Base-by-base conservation (phyloP, 306 rosid genomes). In the Citrullus amarus region DNA sequence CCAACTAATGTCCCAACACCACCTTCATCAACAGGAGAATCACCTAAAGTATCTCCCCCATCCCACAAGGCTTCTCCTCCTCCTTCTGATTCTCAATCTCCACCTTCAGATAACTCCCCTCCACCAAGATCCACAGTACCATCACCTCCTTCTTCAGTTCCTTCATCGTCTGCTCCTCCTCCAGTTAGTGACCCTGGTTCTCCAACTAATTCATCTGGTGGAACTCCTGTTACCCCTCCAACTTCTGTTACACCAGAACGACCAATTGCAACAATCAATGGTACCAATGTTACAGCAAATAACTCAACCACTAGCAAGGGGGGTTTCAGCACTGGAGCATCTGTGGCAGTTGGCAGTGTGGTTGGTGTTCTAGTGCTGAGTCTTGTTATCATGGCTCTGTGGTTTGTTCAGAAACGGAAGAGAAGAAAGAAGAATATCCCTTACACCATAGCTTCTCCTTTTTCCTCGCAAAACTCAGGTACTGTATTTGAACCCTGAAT, bases 401-500 rank as follows among this genome's bases (percentile, higher is more conserved):
- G 91, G 91, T 86, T 92, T 79, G 81, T 79, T 67, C 82, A 78
- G 81, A 96, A 82, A 81, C 89, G 81, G 53, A 93, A 88, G 90
- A 86, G 87, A 85, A 81, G 54, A 81, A 82, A 60, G 12, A 78
- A 84, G 8, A 78, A 81, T 84, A 62, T 59, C 81, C 86, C 85
- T 62, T 91, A 88, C 83, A 79, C 67, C 50, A 51, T 72, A 72
- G 82, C 97, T 53, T 96, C 99, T 66, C 99, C 99, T 51, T 88
- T 82, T 77, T 91, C 98, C n/a, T 95, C 97, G 70, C 98, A 92
- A 66, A 91, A 89, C 86, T 96, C 99, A 90, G 99, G 99, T 96
- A 87, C 82, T 75, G 28, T 51, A 50, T 73, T 50, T 28, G 77
- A 72, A 50, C 58, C 7, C 60, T 30, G 55, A 30, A 66, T 3